Evolutionary conservation across 176 grass and related monocot genomes (phyloP).

Genomic region (Metroxylon sagu): DNA sequence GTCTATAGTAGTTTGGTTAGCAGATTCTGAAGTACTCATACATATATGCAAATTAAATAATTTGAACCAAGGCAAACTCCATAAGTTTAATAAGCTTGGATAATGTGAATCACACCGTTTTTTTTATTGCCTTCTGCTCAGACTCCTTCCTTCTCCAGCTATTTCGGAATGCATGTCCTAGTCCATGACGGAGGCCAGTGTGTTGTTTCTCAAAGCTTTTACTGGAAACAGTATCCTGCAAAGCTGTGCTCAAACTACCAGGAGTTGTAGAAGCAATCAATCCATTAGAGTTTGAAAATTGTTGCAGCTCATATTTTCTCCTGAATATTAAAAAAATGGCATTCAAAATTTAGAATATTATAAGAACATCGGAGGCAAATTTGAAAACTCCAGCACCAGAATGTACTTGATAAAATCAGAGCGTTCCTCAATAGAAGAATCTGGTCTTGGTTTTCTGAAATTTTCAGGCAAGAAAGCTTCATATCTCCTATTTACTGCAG

Average conservation of each 20-base stretch:
- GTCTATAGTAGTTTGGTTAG: neutral
- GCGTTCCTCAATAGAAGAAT: conserved; percentile 67
- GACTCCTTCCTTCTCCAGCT: conserved; percentile 90
- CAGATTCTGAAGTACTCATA: too few species aligned
- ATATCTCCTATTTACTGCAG: conserved; percentile 58
- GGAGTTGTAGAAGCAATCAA: neutral
- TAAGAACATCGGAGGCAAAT: neutral
- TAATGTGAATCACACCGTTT: conserved; percentile 24
- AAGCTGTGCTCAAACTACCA: neutral
- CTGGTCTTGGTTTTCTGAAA: conserved; percentile 54
- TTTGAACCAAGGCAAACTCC: neutral
- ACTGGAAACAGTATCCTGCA: neutral
- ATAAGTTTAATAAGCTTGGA: neutral
- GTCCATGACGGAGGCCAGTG: conserved; percentile 40
- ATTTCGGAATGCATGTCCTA: conserved; percentile 69
- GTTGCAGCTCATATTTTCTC: conserved; percentile 77
- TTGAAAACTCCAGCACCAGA: neutral
- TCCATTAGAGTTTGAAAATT: conserved; percentile 41
- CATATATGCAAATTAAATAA: too few species aligned
- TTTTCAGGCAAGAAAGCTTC: conserved; percentile 73
- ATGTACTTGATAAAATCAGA: conserved; percentile 68
- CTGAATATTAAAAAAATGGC: conserved; percentile 25
- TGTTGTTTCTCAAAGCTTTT: conserved; percentile 44
- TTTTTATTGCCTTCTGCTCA: conserved; percentile 57
- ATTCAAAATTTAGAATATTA: too few species aligned